phyloP scores from a whole-genome alignment of 2,329 filamentous ascomycete species.

The Penicillium sp. region DNA sequence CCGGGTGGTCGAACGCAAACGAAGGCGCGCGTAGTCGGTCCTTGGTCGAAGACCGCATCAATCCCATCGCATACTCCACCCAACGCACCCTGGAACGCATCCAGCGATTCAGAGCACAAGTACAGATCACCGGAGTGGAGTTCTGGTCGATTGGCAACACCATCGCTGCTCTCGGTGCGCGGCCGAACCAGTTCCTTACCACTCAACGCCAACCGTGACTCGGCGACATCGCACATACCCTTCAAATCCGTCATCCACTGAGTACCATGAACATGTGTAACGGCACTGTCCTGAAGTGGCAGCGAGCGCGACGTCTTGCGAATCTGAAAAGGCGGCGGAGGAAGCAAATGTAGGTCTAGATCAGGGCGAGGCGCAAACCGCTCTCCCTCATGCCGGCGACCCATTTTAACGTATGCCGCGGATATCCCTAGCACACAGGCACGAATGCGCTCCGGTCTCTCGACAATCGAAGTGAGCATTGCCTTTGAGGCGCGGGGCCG shows the following conservation, averaged over 20 bases:
- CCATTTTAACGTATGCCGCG: constrained; percentile 86
- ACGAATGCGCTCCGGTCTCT: constrained; percentile 86
- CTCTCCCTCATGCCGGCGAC: constrained; percentile 74
- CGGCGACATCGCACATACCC: constrained; percentile 79
- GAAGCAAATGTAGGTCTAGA: constrained; percentile 56
- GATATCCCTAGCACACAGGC: constrained; percentile 81
- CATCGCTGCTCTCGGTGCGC: constrained; percentile 37
- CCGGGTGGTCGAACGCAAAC: constrained; percentile 91
- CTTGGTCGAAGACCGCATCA: constrained; percentile 72
- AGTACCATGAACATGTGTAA: constrained; percentile 86
- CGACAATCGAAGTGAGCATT: constrained; percentile 78
- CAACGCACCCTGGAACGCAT: constrained; percentile 86
- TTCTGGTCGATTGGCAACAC: constrained; percentile 32
- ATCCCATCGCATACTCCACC: constrained; percentile 93
- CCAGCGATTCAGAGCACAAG: constrained; percentile 79
- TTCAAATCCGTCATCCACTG: constrained; percentile 94
- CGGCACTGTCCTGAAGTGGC: constrained; percentile 70
- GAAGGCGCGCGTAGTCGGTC: constrained; percentile 75
- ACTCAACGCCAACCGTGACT: constrained; percentile 72
- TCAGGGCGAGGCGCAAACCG: constrained; percentile 67
- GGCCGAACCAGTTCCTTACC: constrained; percentile 77
- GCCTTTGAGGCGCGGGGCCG: constrained; percentile 74
- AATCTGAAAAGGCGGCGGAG: constrained; percentile 77
- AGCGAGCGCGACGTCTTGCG: constrained; percentile 74
- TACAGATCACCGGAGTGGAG: constrained; percentile 92